A percentile compares a stretch with the other conserved stretches of the same genome.
These are phyloP conservation scores for Pestalotiopsis sp. DNA, from an alignment of 2,329 filamentous ascomycete species.

Conservation along the genomic window DNA sequence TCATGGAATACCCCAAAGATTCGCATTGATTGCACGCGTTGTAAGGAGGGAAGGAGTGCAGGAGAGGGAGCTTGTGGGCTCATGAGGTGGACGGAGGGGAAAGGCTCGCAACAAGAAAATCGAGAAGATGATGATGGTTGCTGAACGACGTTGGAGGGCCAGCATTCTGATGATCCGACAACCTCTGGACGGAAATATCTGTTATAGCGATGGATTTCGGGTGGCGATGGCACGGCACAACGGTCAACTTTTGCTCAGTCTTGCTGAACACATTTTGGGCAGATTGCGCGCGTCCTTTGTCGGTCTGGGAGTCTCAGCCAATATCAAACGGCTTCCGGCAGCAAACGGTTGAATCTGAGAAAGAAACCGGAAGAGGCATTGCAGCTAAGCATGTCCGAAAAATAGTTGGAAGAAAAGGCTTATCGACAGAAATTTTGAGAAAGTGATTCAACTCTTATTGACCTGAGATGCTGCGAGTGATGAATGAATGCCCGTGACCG, in stretches of 20 bases:
- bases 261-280: not conserved
- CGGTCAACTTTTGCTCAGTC: not conserved
- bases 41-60: not conserved
- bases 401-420: not conserved
- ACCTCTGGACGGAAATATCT: not conserved
- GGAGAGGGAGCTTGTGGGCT: not conserved
- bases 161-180: not conserved
- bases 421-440: not conserved
- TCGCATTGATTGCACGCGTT: conserved; percentile 3
- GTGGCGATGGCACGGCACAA: not conserved
- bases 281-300: not conserved
- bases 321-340: not conserved
- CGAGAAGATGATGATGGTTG: not conserved
- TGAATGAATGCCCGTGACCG: not conserved
- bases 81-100: not conserved
- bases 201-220: not conserved
- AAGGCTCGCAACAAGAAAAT: not conserved
- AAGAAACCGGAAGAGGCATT: not conserved
- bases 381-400: not conserved
- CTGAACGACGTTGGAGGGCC: not conserved
- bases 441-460: not conserved
- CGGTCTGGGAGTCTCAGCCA: not conserved
- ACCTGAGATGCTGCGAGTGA: not conserved
- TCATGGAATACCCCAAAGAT: conserved; percentile 11
- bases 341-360: not conserved